Percentiles rank a stretch among this genome's conserved stretches.
These are phyloP conservation scores for Kitagawia praeruptora DNA, from an alignment of 129 eudicot species.

Conservation along the genomic window DNA sequence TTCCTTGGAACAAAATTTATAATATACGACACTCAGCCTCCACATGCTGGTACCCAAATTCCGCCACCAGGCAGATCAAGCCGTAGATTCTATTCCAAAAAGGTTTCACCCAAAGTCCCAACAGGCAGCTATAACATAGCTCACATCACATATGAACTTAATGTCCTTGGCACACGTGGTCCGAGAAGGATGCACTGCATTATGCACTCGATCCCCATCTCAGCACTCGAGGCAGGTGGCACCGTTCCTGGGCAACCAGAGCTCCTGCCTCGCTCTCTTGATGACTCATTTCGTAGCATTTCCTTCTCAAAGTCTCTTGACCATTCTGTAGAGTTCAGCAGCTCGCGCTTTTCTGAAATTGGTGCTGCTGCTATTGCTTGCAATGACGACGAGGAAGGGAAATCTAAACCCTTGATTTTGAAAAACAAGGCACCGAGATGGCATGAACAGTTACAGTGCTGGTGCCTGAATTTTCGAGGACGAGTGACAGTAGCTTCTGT, in stretches of 20 bases:
- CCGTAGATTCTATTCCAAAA: conserved; percentile 59
- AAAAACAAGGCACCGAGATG: conserved; percentile 85
- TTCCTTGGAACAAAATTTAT: conserved; percentile 85
- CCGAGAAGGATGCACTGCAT: conserved; percentile 80
- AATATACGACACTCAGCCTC: conserved; percentile 82
- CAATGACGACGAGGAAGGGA: conserved; percentile 37
- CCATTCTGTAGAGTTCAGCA: conserved; percentile 64
- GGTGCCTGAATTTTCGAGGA: conserved; percentile 83
- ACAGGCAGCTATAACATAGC: conserved; percentile 70
- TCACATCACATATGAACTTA: conserved; percentile 73
- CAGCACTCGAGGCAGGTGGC: conserved; percentile 67
- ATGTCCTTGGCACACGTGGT: conserved; percentile 74
- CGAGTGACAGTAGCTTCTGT: conserved; percentile 84
- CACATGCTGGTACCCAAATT: conserved; percentile 39
- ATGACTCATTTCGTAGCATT: conserved; percentile 72
- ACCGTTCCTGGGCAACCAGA: conserved; percentile 73
- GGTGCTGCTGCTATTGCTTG: conserved; percentile 21
- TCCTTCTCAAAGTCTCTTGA: conserved; percentile 73
- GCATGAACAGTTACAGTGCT: conserved; percentile 85
- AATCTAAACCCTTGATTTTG: conserved; percentile 53
- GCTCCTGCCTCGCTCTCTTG: conserved; percentile 53
- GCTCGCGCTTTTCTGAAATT: conserved; percentile 55
- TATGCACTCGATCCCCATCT: conserved; percentile 76
- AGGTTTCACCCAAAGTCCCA: conserved; percentile 79
- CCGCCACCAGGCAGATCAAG: conserved; percentile 59